These are phyloP conservation scores for Botryotinia narcissicola DNA, from an alignment of 2,329 filamentous ascomycete genomes.

Conservation along the genomic window DNA sequence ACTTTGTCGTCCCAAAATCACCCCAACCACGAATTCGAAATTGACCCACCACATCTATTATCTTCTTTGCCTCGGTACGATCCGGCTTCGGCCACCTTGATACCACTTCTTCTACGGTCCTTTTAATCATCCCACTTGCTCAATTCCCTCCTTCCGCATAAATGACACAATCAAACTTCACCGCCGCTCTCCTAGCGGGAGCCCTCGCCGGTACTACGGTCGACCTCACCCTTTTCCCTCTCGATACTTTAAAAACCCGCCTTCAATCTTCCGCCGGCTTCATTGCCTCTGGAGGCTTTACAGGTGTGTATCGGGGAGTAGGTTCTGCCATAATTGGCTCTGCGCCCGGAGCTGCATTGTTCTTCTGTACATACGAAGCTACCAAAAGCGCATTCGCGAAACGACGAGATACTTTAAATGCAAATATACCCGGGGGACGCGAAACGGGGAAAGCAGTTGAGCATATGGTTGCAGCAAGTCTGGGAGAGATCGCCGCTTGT, in stretches of 20 bases:
- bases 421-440: slow-evolving; percentile 22
- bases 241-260: slow-evolving; percentile 98
- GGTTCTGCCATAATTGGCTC: slow-evolving; percentile 87
- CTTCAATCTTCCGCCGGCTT: slow-evolving; percentile 81
- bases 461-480: slow-evolving; percentile 81
- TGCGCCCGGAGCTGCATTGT: slow-evolving; percentile 89
- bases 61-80: slow-evolving; percentile 1
- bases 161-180: slow-evolving; percentile 48
- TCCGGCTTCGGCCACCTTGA: slow-evolving; percentile 16
- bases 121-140: not conserved
- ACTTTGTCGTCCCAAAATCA: slow-evolving; percentile 18
- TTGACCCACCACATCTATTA: not conserved
- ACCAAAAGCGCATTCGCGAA: slow-evolving; percentile 51
- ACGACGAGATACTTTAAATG: not conserved
- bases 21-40: slow-evolving; percentile 6
- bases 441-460: slow-evolving; percentile 43
- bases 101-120: not conserved
- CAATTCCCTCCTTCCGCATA: slow-evolving; percentile 24
- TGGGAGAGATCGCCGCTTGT: slow-evolving; percentile 91
- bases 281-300: slow-evolving; percentile 80
- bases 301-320: slow-evolving; percentile 88
- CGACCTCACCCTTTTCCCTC: slow-evolving; percentile 93
- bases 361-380: slow-evolving; percentile 93
- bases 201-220: slow-evolving; percentile 92
- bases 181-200: slow-evolving; percentile 70